Evolutionary conservation across 495 filamentous ascomycete genomes (phyloP).

Genomic region (Penicillium cinerascens): DNA sequence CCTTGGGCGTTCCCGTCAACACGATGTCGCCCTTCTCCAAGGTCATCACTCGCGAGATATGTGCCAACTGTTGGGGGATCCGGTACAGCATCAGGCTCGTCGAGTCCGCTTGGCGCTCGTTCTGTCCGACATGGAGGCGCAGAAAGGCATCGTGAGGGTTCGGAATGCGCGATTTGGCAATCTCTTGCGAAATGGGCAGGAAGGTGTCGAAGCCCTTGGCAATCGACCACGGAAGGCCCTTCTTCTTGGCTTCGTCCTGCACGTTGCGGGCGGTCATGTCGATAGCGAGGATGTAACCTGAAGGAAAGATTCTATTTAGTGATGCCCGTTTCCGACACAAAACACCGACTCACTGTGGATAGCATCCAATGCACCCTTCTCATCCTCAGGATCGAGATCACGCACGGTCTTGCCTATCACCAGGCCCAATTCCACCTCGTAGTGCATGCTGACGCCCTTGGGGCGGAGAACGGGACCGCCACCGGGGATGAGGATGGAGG

Average conservation of each 20-base stretch:
- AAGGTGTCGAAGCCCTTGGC: constrained; percentile 98
- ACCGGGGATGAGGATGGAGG: constrained; percentile 72
- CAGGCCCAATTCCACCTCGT: constrained; percentile 90
- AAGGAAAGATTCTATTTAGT: background rate
- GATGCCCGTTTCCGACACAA: background rate
- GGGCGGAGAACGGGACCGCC: constrained; percentile 82
- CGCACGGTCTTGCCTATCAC: constrained; percentile 74
- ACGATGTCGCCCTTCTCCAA: constrained; percentile 89
- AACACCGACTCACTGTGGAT: constrained; percentile 40
- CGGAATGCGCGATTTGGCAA: constrained; percentile 71
- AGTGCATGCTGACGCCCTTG: constrained; percentile 77
- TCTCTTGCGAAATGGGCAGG: constrained; percentile 74
- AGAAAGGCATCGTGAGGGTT: constrained; percentile 87
- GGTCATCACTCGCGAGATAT: constrained; percentile 93
- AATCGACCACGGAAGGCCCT: constrained; percentile 94
- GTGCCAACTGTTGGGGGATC: constrained; percentile 80
- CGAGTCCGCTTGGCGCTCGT: constrained; percentile 73
- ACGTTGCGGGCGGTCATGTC: constrained; percentile 94
- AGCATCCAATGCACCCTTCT: constrained; percentile 49
- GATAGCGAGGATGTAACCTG: constrained; percentile 79
- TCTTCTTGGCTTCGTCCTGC: constrained; percentile 94
- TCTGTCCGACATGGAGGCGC: constrained; percentile 73
- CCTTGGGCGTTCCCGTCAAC: constrained; percentile 94
- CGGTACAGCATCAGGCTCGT: constrained; percentile 89
- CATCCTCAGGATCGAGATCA: constrained; percentile 65